These are phyloP conservation scores for Fusarium sp. DNA, from an alignment of 2,329 filamentous ascomycete genomes.

Conservation along the genomic window DNA sequence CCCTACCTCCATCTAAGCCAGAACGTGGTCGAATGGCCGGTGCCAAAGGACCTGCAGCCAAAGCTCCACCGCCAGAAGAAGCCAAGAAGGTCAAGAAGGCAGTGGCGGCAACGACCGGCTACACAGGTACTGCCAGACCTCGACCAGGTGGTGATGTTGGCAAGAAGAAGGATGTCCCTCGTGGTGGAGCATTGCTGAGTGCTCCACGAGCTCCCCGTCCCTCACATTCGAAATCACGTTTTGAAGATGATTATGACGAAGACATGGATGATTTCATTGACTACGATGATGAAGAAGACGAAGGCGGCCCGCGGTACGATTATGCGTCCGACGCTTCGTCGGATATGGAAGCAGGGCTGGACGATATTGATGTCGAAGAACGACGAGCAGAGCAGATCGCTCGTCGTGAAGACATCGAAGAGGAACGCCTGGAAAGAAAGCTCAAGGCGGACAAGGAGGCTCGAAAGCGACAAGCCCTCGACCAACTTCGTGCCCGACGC, in stretches of 20 bases:
- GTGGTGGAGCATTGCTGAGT: conserved; percentile 57
- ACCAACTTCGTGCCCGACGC: conserved; percentile 50
- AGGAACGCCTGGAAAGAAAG: conserved; percentile 69
- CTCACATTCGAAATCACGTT: conserved; percentile 51
- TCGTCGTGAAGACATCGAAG: conserved; percentile 73
- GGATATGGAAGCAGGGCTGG: conserved; percentile 82
- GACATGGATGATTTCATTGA: conserved; percentile 72
- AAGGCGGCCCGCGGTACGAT: conserved; percentile 57
- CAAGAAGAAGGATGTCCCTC: conserved; percentile 51
- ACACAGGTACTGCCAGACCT: conserved; percentile 73
- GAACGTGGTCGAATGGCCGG: conserved; percentile 36
- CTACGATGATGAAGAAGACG: conserved; percentile 68
- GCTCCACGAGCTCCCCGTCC: conserved; percentile 45
- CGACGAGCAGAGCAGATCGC: conserved; percentile 69
- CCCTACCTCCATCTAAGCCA: conserved; percentile 29
- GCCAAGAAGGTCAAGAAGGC: conserved; percentile 72
- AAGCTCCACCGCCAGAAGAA: conserved; percentile 32
- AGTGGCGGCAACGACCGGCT: conserved; percentile 71
- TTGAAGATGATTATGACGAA: conserved; percentile 71
- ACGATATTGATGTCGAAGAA: conserved; percentile 80
- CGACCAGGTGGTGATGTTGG: conserved; percentile 53
- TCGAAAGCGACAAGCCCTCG: conserved; percentile 57
- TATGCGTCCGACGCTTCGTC: conserved; percentile 75
- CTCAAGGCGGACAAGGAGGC: conserved; percentile 73
- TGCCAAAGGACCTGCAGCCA: conserved; percentile 38